Evolutionary conservation across 2,329 filamentous ascomycete species (phyloP).

Genomic region (Cadophora sp.): DNA sequence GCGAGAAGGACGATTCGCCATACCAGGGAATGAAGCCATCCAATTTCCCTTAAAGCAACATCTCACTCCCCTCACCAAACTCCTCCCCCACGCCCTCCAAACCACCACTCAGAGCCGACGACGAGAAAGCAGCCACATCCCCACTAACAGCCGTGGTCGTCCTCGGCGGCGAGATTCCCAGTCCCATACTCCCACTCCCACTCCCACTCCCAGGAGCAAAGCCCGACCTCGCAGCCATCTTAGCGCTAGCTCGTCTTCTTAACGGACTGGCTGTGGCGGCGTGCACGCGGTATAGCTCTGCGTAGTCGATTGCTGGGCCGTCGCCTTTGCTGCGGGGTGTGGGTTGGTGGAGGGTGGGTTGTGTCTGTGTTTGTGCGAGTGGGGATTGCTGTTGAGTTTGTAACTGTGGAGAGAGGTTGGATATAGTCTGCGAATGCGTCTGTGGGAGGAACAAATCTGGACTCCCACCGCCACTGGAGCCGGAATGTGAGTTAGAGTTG

Average conservation of each 20-base stretch:
- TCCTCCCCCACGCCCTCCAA: not conserved
- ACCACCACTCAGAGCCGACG: not conserved
- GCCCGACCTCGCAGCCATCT: slow-evolving; percentile 20
- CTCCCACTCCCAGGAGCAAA: not conserved
- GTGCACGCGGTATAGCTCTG: slow-evolving; percentile 32
- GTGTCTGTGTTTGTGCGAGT: not conserved
- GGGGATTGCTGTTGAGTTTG: not conserved
- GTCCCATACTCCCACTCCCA: not conserved
- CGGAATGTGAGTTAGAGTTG: not conserved
- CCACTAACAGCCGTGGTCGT: slow-evolving; percentile 17
- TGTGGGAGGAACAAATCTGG: slow-evolving; percentile 10
- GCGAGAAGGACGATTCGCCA: no score
- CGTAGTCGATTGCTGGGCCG: slow-evolving; percentile 27
- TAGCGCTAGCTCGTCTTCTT: slow-evolving; percentile 25
- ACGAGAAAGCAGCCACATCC: not conserved
- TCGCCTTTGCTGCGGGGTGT: slow-evolving; percentile 13
- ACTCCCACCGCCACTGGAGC: not conserved
- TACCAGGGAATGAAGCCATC: no score
- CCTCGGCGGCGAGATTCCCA: slow-evolving; percentile 21
- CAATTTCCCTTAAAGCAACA: not conserved
- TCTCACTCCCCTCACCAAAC: not conserved
- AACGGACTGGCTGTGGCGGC: slow-evolving; percentile 34
- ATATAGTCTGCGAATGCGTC: not conserved
- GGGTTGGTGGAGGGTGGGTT: not conserved
- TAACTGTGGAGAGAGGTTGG: not conserved